Base-by-base conservation (phyloP, 2,329 filamentous ascomycete species). In the Pyrenophora tritici-repentis region DNA sequence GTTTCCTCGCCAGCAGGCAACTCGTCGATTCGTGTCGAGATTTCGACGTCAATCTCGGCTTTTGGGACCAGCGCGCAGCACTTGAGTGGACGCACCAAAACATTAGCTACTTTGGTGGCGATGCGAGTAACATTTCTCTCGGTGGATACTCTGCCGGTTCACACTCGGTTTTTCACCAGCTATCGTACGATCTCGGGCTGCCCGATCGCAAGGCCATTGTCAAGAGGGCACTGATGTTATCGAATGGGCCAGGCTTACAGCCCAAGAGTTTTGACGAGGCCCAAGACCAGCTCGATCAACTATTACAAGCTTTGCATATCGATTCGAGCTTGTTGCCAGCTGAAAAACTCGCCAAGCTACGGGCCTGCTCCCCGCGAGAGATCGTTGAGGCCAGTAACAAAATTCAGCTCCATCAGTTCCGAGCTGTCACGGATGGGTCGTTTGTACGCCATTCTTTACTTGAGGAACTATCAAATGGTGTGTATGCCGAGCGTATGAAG, bases 61-160 rank as follows among this genome's bases (percentile, higher is more conserved):
- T 84, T 67, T 83, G 81, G 81, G 82, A 84, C 50, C 81, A 83
- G 56, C 73, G 82, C 9, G 60, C 78, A 18, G 82, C 82, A 2
- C 68, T 84, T 6, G 80, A 84, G 62, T 84, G 82, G 82, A 81
- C 79, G 5, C 73, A 74, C 53, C 76, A 79, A 45, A 79, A 81
- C 49, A 76, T 82, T 44, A 68, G 60, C 29, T 74, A 77, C n/a
- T 83, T 83, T 51, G 78, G 79, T 1, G 81, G 81, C 3, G 72
- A 83, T 61, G 62, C 73, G 0, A 64, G 66, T 2, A 80, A 81
- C 46, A 81, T 84, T 46, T 83, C 81, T 0, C 71, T 84, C 16
- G 77, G 71, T 2, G 82, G 82, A 2, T 84, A 85, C 58, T 83
- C 80, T 3, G 83, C 83, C 1, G 81, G 82, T 1, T 75, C 80